These are phyloP conservation scores for Hippophae gyantsensis DNA, from an alignment of 306 rosid genomes.

Conservation along the genomic window DNA sequence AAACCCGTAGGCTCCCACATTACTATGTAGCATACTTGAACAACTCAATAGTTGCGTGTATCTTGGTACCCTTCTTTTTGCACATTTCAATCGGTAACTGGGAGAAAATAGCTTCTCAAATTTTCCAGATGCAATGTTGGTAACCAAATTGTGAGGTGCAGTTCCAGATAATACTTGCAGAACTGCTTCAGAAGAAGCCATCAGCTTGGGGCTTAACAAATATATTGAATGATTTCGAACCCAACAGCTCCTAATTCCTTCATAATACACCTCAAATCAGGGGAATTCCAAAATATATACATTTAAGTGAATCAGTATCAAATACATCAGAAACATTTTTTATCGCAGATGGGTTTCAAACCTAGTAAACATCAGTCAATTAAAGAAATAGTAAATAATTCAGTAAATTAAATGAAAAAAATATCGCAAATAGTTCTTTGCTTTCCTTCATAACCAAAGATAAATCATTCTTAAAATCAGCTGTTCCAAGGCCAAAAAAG, in stretches of 20 bases:
- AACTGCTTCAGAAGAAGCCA: conserved; percentile 43
- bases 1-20: conserved; percentile 16
- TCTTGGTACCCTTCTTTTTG: conserved; percentile 30
- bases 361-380: too few relatives aligned
- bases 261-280: conserved; percentile 5
- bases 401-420: too few relatives aligned
- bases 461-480: too few relatives aligned
- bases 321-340: too few relatives aligned
- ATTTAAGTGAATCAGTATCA: neutral
- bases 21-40: conserved; percentile 23
- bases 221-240: conserved; percentile 1
- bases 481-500: too few relatives aligned
- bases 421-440: too few relatives aligned
- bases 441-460: too few relatives aligned
- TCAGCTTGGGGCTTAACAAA: conserved; percentile 18
- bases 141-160: conserved; percentile 29
- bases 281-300: neutral
- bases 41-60: conserved; percentile 22
- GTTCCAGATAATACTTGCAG: conserved; percentile 40
- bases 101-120: conserved; percentile 20
- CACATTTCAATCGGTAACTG: conserved; percentile 23
- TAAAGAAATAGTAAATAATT: too few relatives aligned
- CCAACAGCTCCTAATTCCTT: neutral
- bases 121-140: conserved; percentile 16
- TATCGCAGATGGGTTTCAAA: too few relatives aligned